Conservation (phyloP, 2,329 filamentous ascomycete species). For the Diaporthe australafricana region DNA sequence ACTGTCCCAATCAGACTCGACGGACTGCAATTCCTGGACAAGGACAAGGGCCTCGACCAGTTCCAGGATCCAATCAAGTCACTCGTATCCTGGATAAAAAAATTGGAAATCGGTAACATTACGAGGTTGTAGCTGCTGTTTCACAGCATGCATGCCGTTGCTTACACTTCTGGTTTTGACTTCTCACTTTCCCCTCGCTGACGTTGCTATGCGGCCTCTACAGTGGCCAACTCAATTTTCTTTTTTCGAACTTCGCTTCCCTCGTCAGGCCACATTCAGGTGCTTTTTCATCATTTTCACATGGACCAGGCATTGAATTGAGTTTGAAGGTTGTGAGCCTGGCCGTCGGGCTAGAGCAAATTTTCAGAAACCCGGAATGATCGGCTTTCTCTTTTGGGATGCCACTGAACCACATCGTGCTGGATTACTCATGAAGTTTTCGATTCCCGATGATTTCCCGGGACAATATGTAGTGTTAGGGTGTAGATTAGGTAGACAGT, state of each 20-base stretch:
- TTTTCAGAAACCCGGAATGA: neutral
- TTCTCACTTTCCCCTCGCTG: constrained; percentile 20
- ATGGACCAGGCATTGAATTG: constrained; percentile 1
- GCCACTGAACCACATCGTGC: neutral
- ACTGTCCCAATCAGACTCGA: neutral
- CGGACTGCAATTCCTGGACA: neutral
- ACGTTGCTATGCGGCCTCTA: constrained; percentile 1
- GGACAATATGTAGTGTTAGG: too few species aligned
- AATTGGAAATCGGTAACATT: neutral
- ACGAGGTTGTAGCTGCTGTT: neutral
- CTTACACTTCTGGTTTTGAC: neutral
- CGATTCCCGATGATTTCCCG: neutral
- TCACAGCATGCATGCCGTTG: constrained; percentile 23
- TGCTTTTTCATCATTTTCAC: neutral
- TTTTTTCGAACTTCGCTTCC: neutral
- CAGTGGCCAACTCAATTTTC: neutral
- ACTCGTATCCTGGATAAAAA: neutral
- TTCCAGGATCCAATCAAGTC: neutral
- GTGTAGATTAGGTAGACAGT: too few species aligned
- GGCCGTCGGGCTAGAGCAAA: neutral
- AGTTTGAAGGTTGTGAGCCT: constrained; percentile 3
- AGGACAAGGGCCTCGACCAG: neutral
- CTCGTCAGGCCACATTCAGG: constrained; percentile 5
- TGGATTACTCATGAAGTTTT: neutral
- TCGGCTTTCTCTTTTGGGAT: constrained; percentile 3